Percentiles rank a stretch among this genome's conserved stretches.
Conservation (phyloP, 495 filamentous ascomycete genomes). For the Xylaria flabelliformis region DNA sequence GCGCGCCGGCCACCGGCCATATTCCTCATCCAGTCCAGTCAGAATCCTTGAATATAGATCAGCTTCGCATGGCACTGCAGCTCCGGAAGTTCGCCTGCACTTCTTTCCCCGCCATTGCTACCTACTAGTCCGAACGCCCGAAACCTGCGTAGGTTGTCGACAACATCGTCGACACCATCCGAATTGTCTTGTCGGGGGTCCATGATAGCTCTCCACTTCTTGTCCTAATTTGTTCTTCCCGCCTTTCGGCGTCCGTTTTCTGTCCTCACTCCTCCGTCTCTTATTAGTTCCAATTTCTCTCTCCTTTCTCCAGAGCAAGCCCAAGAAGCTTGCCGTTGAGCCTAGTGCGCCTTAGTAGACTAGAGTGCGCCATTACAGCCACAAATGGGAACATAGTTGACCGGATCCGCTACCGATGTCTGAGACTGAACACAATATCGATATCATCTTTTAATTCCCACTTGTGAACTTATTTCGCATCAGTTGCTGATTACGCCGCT, state of each 20-base stretch:
- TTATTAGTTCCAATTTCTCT: conserved; percentile 1
- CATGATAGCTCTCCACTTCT: conserved; percentile 29
- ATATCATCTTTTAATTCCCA: conserved; percentile 5
- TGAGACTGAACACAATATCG: conserved; percentile 14
- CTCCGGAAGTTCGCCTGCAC: conserved; percentile 25
- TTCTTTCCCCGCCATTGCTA: background rate
- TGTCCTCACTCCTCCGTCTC: conserved; percentile 12
- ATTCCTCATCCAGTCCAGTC: conserved; percentile 17
- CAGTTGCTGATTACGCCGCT: conserved; percentile 22
- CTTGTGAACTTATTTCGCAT: conserved; percentile 14
- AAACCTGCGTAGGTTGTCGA: conserved; percentile 19
- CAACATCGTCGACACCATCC: conserved; percentile 22
- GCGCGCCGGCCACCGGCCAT: background rate
- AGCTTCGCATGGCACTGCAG: conserved; percentile 25
- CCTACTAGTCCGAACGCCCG: conserved; percentile 13
- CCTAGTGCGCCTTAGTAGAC: background rate
- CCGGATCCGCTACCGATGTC: conserved; percentile 12
- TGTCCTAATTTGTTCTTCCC: conserved; percentile 21
- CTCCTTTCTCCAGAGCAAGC: background rate
- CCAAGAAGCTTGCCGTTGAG: background rate
- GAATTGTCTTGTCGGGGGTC: conserved; percentile 20
- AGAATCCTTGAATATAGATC: conserved; percentile 10
- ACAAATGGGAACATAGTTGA: conserved; percentile 11
- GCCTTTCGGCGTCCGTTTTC: conserved; percentile 12
- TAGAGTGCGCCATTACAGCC: conserved; percentile 16